These are phyloP conservation scores for Brassica rapa DNA, from an alignment of 345 rosid species.

Conservation along the genomic window DNA sequence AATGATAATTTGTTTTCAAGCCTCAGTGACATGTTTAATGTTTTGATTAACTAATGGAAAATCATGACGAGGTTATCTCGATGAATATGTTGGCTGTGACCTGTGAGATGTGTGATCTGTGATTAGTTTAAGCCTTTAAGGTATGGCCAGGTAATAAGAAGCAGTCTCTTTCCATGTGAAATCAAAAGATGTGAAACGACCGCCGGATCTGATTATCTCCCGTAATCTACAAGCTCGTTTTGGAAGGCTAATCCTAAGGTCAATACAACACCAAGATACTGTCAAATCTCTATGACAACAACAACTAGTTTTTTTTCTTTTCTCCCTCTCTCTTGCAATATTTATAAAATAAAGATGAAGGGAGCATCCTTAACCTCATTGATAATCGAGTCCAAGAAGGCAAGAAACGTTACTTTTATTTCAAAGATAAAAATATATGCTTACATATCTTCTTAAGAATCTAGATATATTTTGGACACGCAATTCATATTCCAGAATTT, in stretches of 20 bases:
- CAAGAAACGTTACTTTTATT: not conserved
- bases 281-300: constrained; percentile 35
- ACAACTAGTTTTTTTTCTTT: constrained; percentile 23
- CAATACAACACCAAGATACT: constrained; percentile 15
- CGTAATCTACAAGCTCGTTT: constrained; percentile 30
- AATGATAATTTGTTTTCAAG: not conserved
- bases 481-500: constrained; percentile 11
- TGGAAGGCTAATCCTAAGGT: constrained; percentile 23
- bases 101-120: not conserved
- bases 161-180: constrained; percentile 35
- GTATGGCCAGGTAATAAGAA: constrained; percentile 17
- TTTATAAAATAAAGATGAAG: not conserved
- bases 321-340: constrained; percentile 2
- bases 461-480: constrained; percentile 24
- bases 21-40: not conserved
- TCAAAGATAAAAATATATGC: not conserved
- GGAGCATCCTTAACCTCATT: constrained; percentile 21
- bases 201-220: constrained; percentile 13
- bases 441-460: not conserved
- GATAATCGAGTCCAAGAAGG: not conserved
- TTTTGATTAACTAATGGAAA: constrained; percentile 2
- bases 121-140: constrained; percentile 8
- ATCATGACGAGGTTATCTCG: not conserved
- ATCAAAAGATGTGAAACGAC: constrained; percentile 11
- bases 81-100: not conserved